Evolutionary conservation across 179 eudicot genomes (phyloP).

Genomic region (Vitellaria paradoxa): DNA sequence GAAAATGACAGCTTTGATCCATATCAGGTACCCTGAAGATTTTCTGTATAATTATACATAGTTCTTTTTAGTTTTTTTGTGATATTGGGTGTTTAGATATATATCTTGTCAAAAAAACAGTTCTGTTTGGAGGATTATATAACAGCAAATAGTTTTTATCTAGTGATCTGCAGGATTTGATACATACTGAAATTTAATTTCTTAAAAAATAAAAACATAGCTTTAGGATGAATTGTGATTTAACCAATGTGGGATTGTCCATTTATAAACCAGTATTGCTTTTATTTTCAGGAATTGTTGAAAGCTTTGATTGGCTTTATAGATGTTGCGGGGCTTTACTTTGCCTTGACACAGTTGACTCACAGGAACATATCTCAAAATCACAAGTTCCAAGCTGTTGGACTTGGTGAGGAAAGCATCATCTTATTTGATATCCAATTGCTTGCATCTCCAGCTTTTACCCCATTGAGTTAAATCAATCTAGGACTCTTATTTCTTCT

Average conservation of each 20-base stretch:
- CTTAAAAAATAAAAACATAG: too few species aligned
- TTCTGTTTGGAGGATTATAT: too few species aligned
- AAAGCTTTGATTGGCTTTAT: slow-evolving; percentile 90
- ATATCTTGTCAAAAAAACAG: too few species aligned
- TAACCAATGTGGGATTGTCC: not conserved
- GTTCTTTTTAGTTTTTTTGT: not conserved
- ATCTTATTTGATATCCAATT: not conserved
- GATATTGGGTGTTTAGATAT: not conserved
- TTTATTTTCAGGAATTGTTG: slow-evolving; percentile 64
- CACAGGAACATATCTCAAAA: slow-evolving; percentile 98
- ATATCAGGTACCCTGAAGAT: slow-evolving; percentile 65
- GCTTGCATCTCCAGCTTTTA: not conserved
- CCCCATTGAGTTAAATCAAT: not conserved
- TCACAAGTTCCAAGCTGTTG: slow-evolving; percentile 99
- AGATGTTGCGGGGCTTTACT: slow-evolving; percentile 97
- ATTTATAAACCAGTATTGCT: not conserved
- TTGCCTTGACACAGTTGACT: slow-evolving; percentile 91
- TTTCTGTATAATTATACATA: too few species aligned
- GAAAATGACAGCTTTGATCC: slow-evolving; percentile 91
- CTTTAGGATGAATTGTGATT: too few species aligned
- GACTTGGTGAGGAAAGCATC: slow-evolving; percentile 67
- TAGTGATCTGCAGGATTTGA: too few species aligned
- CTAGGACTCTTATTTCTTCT: not conserved
- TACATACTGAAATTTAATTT: too few species aligned
- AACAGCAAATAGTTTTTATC: too few species aligned